These are phyloP conservation scores for Capsella rubella DNA, from an alignment of 441 rosid genomes.

Conservation along the genomic window DNA sequence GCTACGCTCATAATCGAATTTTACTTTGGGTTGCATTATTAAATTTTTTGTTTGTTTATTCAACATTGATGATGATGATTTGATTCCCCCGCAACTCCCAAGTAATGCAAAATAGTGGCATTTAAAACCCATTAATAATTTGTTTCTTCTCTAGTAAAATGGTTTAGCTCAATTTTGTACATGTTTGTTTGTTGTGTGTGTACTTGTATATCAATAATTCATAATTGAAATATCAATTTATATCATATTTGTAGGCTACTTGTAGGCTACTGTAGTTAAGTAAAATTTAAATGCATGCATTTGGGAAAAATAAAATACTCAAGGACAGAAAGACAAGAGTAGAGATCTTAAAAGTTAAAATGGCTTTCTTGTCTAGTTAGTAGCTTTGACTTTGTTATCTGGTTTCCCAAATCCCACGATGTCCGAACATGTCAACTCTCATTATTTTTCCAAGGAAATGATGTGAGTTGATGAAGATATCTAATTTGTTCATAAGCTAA, in stretches of 20 bases:
- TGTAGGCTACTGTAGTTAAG: background rate
- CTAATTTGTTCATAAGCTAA: background rate
- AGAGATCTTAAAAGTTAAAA: background rate
- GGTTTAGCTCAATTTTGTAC: background rate
- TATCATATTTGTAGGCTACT: background rate
- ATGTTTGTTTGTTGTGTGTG: background rate
- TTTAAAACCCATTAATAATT: background rate
- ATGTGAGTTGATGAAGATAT: background rate
- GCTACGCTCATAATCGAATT: conserved; percentile 25
- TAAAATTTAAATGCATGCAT: background rate
- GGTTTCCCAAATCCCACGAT: conserved; percentile 11
- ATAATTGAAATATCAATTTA: too few relatives aligned
- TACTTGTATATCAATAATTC: too few relatives aligned
- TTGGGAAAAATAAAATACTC: background rate
- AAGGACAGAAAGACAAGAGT: background rate
- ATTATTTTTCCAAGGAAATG: background rate
- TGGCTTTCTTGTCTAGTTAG: background rate
- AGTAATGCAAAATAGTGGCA: conserved; percentile 37
- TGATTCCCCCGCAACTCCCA: background rate
- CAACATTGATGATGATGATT: conserved; percentile 1
- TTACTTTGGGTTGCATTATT: background rate
- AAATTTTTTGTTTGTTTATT: background rate
- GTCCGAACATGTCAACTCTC: conserved; percentile 25
- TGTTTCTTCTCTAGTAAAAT: background rate
- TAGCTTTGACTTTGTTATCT: conserved; percentile 28